Evolutionary conservation across 352 stramenopile genomes (phyloP).

Genomic region (Globisporangium alternatum): DNA sequence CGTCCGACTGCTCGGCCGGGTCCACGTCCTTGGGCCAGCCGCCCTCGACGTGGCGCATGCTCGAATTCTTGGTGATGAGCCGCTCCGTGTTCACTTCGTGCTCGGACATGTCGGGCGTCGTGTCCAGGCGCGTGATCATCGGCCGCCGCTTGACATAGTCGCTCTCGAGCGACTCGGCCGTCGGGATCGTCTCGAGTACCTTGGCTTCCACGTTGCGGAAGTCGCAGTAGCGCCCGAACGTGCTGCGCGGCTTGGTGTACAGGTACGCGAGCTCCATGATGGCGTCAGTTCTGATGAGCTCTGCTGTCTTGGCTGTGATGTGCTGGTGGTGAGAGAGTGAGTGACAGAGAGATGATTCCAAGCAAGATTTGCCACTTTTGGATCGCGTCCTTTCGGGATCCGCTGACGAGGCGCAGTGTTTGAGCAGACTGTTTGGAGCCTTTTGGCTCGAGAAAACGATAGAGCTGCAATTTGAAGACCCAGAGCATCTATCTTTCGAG

Average conservation of each 20-base stretch:
- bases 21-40: constrained; percentile 98
- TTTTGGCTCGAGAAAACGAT: no score
- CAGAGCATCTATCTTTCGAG: no score
- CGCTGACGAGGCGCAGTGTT: not conserved
- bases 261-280: constrained; percentile 88
- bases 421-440: not conserved
- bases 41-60: constrained; percentile 94
- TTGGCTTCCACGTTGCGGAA: constrained; percentile 90
- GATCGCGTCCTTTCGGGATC: constrained; percentile 10
- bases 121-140: constrained; percentile 86
- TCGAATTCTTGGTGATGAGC: constrained; percentile 90
- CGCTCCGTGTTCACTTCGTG: constrained; percentile 94
- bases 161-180: constrained; percentile 80
- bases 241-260: constrained; percentile 89
- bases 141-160: constrained; percentile 90
- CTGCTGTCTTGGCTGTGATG: not conserved
- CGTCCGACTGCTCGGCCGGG: constrained; percentile 94
- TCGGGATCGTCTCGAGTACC: constrained; percentile 88
- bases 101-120: constrained; percentile 89
- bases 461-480: no score
- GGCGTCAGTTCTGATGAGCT: no score
- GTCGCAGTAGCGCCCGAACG: constrained; percentile 92
- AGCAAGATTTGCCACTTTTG: not conserved
- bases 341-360: not conserved
- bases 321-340: not conserved